phyloP scores from a whole-genome alignment of 75 land plant species.

The Picea glauca region DNA sequence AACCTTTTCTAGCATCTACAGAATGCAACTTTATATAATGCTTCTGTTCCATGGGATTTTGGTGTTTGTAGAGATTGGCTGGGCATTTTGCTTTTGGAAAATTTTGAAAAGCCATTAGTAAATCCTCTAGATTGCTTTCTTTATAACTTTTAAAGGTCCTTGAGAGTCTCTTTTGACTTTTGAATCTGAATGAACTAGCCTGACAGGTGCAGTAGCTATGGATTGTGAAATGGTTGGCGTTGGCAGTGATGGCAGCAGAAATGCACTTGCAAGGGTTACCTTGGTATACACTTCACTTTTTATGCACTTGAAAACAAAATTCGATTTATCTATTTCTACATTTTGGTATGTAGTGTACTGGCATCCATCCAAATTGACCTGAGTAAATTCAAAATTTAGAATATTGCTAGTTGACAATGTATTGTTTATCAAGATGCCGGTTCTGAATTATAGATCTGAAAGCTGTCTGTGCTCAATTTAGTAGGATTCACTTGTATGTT shows the following conservation, averaged over 20 bases:
- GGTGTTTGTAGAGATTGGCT: too few species aligned
- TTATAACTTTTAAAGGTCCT: too few species aligned
- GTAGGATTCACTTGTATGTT: not conserved
- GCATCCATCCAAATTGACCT: not conserved
- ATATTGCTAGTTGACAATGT: not conserved
- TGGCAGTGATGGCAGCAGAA: constrained; percentile 69
- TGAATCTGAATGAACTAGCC: constrained; percentile 30
- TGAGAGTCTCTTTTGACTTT: too few species aligned
- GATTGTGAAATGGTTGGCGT: constrained; percentile 99
- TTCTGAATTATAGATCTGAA: not conserved
- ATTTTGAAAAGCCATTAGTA: too few species aligned
- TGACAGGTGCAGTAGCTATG: constrained; percentile 79
- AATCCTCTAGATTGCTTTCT: too few species aligned
- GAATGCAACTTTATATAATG: too few species aligned
- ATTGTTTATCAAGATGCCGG: not conserved
- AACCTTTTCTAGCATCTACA: too few species aligned
- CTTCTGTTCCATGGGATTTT: too few species aligned
- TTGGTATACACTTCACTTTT: constrained; percentile 42
- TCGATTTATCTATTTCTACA: too few species aligned
- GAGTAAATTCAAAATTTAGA: not conserved
- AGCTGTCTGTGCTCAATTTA: not conserved
- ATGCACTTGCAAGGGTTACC: constrained; percentile 83
- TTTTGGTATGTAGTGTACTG: not conserved
- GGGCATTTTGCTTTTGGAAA: too few species aligned
- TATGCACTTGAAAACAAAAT: not conserved